phyloP scores from a whole-genome alignment of 2,329 filamentous ascomycete genomes.

The Nigrospora sphaerica region DNA sequence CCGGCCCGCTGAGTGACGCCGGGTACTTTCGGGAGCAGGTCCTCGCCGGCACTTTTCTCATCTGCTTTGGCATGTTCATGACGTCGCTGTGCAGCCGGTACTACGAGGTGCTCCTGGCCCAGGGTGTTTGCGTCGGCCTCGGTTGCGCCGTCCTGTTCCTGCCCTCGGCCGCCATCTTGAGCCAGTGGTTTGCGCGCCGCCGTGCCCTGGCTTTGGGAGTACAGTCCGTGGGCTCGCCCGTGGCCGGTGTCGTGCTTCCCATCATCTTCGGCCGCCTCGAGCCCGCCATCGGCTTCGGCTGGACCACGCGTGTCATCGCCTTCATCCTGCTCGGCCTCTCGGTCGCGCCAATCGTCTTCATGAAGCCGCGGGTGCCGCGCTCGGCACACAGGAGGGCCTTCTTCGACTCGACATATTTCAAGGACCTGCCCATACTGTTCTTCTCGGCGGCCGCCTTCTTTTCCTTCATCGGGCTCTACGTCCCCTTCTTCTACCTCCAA shows the following conservation, averaged over 20 bases:
- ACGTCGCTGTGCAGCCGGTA: constrained; percentile 39
- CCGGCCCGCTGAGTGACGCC: constrained; percentile 45
- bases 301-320: constrained; percentile 4
- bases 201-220: constrained; percentile 24
- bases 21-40: constrained; percentile 39
- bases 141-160: constrained; percentile 21
- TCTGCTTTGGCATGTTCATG: constrained; percentile 47
- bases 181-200: constrained; percentile 21
- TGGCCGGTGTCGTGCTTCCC: constrained; percentile 10
- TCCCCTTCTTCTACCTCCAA: constrained; percentile 35
- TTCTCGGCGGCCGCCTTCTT: constrained; percentile 17
- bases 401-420: constrained; percentile 32
- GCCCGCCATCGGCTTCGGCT: constrained; percentile 17
- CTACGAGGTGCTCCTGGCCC: constrained; percentile 45
- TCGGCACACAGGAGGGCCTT: constrained; percentile 25
- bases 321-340: constrained; percentile 1
- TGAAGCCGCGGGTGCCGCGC: constrained; percentile 18
- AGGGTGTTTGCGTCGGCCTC: constrained; percentile 42
- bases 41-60: constrained; percentile 31
- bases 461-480: constrained; percentile 34
- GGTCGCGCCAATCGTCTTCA: not conserved
- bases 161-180: constrained; percentile 18
- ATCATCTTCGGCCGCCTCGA: constrained; percentile 11
- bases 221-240: constrained; percentile 22
- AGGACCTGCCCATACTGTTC: constrained; percentile 27